Percentiles rank a stretch among this genome's conserved stretches.
Evolutionary conservation across 2,329 filamentous ascomycete species (phyloP).

Genomic region (Orbilia quercus): DNA sequence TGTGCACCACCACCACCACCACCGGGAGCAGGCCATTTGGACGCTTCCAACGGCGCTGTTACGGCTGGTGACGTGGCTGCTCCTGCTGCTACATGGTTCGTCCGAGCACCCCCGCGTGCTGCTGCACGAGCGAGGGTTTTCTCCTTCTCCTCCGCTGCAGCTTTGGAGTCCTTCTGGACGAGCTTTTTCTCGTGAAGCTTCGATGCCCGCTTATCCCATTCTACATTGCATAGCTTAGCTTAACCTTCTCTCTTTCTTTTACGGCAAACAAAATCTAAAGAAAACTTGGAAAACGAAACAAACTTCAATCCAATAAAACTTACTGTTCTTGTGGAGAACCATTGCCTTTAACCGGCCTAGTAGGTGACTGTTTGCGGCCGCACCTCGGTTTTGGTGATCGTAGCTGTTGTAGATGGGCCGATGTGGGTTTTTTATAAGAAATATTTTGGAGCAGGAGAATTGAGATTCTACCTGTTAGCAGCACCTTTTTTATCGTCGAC

Average conservation of each 20-base stretch:
- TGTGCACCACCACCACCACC: constrained; percentile 36
- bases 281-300: background rate
- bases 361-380: constrained; percentile 7
- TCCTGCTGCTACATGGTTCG: constrained; percentile 40
- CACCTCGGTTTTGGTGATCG: constrained; percentile 10
- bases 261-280: no score
- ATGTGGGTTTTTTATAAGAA: no score
- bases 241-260: background rate
- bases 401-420: constrained; percentile 14
- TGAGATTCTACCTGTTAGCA: constrained; percentile 37
- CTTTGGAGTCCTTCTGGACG: constrained; percentile 51
- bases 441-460: constrained; percentile 44
- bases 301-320: constrained; percentile 29
- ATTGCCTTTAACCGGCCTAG: constrained; percentile 45
- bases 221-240: constrained; percentile 43
- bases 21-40: constrained; percentile 44
- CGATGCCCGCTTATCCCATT: constrained; percentile 60
- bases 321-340: constrained; percentile 60
- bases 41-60: constrained; percentile 51
- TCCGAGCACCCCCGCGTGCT: constrained; percentile 41
- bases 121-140: constrained; percentile 56
- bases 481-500: constrained; percentile 14
- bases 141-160: constrained; percentile 57
- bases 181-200: constrained; percentile 60
- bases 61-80: constrained; percentile 51